phyloP scores from a whole-genome alignment of 441 rosid genomes.

The Gossypium gossypioides region DNA sequence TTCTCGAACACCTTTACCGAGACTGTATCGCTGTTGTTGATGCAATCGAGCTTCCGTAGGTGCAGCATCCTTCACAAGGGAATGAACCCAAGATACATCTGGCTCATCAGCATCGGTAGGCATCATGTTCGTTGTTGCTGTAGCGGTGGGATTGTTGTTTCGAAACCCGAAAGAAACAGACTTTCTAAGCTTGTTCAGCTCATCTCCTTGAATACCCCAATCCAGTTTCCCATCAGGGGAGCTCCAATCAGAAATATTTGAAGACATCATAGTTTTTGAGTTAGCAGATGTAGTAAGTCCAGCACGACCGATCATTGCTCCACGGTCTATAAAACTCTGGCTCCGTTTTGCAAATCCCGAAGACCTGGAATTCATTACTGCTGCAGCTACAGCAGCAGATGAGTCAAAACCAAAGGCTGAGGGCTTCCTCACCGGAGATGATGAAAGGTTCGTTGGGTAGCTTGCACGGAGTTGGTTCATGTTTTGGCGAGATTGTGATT shows the following conservation, averaged over 20 bases:
- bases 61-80: conserved; percentile 59
- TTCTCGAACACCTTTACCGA: conserved; percentile 24
- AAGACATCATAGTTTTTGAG: conserved; percentile 33
- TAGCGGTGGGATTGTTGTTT: conserved; percentile 25
- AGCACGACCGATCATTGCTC: conserved; percentile 26
- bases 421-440: conserved; percentile 42
- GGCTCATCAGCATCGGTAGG: conserved; percentile 40
- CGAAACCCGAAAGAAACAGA: conserved; percentile 63
- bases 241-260: conserved; percentile 60
- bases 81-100: conserved; percentile 83
- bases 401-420: conserved; percentile 58
- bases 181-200: conserved; percentile 69
- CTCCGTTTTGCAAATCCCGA: conserved; percentile 76
- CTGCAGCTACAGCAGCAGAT: conserved; percentile 73
- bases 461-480: conserved; percentile 57
- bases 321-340: conserved; percentile 70
- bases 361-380: conserved; percentile 73
- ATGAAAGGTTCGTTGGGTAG: conserved; percentile 37
- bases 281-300: conserved; percentile 38
- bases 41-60: conserved; percentile 25
- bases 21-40: conserved; percentile 21
- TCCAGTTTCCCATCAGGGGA: conserved; percentile 68
- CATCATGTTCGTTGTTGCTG: conserved; percentile 12
- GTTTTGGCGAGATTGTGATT: conserved; percentile 52
- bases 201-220: conserved; percentile 78